phyloP scores from a whole-genome alignment of 1,284 basidiomycete species.

The Ustilago shanxiensis region DNA sequence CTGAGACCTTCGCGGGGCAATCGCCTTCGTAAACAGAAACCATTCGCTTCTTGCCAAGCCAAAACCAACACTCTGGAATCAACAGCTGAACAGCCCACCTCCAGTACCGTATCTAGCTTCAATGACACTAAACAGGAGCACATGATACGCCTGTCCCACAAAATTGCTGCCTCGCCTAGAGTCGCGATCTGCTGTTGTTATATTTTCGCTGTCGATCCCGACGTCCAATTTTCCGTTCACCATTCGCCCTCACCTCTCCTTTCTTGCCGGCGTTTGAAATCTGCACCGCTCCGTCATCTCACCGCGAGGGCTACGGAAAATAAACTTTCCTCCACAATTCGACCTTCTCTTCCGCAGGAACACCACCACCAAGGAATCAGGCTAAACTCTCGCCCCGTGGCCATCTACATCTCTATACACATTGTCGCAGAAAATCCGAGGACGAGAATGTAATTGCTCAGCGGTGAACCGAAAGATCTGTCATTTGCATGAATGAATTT shows the following conservation, averaged over 20 bases:
- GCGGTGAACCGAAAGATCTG: conserved; percentile 1
- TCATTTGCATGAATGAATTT: not conserved
- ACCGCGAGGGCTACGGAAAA: conserved; percentile 4
- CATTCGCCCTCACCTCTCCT: not conserved
- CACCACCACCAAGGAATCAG: not conserved
- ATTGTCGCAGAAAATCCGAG: not conserved
- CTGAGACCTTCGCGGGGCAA: conserved; percentile 19
- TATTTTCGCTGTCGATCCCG: conserved; percentile 16
- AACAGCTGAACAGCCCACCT: conserved; percentile 3
- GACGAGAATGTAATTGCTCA: not conserved
- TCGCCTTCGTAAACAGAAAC: not conserved
- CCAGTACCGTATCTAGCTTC: conserved; percentile 4
- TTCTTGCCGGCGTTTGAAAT: conserved; percentile 7
- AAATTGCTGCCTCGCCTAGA: conserved; percentile 1
- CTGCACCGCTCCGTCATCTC: conserved; percentile 21
- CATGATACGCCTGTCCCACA: conserved; percentile 1
- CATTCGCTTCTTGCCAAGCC: conserved; percentile 8
- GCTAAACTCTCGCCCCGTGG: not conserved
- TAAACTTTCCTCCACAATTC: not conserved
- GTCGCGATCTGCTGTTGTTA: conserved; percentile 17
- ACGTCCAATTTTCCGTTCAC: not conserved
- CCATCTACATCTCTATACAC: not conserved
- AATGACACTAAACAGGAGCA: not conserved
- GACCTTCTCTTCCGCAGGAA: conserved; percentile 6
- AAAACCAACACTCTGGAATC: not conserved